Conservation (phyloP, 805 yeast genomes). For the Danielozyma ontarioensis region DNA sequence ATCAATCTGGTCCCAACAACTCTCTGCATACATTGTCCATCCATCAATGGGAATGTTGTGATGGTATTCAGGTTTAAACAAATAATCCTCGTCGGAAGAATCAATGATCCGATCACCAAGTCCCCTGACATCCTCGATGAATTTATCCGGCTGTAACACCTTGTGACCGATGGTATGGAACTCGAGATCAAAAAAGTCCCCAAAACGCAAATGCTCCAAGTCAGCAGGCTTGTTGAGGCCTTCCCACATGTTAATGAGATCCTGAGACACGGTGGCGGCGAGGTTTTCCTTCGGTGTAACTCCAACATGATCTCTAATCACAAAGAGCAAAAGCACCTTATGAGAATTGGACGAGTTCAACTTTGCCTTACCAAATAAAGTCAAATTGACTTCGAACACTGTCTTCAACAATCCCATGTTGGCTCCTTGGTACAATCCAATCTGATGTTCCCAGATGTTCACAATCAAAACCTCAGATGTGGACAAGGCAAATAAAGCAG, state of each 20-base stretch:
- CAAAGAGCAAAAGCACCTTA: slow-evolving; percentile 73
- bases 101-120: slow-evolving; percentile 61
- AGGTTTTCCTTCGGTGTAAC: slow-evolving; percentile 75
- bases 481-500: slow-evolving; percentile 90
- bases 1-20: slow-evolving; percentile 93
- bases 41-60: slow-evolving; percentile 91
- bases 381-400: slow-evolving; percentile 90
- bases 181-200: slow-evolving; percentile 79
- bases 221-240: slow-evolving; percentile 68
- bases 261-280: slow-evolving; percentile 61
- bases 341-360: slow-evolving; percentile 32
- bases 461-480: slow-evolving; percentile 88
- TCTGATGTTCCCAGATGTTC: slow-evolving; percentile 96
- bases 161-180: slow-evolving; percentile 85
- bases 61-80: slow-evolving; percentile 70
- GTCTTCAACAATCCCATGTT: slow-evolving; percentile 94
- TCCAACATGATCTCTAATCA: slow-evolving; percentile 88
- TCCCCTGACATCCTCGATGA: slow-evolving; percentile 50
- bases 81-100: slow-evolving; percentile 21
- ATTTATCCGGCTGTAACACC: slow-evolving; percentile 69
- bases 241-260: slow-evolving; percentile 75
- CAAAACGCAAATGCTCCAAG: slow-evolving; percentile 47
- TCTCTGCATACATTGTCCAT: slow-evolving; percentile 87
- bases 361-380: slow-evolving; percentile 66
- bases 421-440: slow-evolving; percentile 96